These are phyloP conservation scores for Camelina neglecta DNA, from an alignment of 345 rosid genomes.

Conservation along the genomic window DNA sequence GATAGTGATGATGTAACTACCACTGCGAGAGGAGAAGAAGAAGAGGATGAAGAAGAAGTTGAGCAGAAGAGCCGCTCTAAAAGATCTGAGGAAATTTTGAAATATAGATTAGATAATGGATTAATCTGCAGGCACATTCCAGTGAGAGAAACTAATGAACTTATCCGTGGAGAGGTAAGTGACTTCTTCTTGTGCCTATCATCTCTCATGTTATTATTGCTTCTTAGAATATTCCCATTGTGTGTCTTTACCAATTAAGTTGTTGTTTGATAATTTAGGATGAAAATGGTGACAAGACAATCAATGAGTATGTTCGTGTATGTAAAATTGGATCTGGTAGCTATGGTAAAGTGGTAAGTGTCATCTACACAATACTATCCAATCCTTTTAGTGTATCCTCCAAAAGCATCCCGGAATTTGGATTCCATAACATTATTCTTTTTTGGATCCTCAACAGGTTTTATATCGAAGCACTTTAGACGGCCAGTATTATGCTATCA, in stretches of 20 bases:
- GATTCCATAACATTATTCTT: not conserved
- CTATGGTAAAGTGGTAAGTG: slow-evolving; percentile 99
- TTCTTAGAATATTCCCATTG: not conserved
- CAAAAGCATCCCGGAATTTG: not conserved
- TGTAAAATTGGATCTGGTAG: slow-evolving; percentile 93
- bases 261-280: slow-evolving; percentile 59
- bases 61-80: slow-evolving; percentile 57
- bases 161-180: slow-evolving; percentile 84
- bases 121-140: slow-evolving; percentile 87
- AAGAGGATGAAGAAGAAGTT: slow-evolving; percentile 53
- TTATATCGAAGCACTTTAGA: slow-evolving; percentile 76
- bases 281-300: slow-evolving; percentile 50
- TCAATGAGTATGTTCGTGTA: slow-evolving; percentile 29
- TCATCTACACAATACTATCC: slow-evolving; percentile 15
- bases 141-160: slow-evolving; percentile 79
- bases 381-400: not conserved
- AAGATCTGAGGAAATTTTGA: slow-evolving; percentile 78
- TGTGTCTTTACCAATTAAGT: slow-evolving; percentile 2
- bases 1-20: slow-evolving; percentile 63
- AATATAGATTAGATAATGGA: slow-evolving; percentile 68
- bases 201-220: slow-evolving; percentile 2
- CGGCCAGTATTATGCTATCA: slow-evolving; percentile 87
- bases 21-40: slow-evolving; percentile 46
- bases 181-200: slow-evolving; percentile 5
- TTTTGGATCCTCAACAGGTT: slow-evolving; percentile 58